These are phyloP conservation scores for Tuber calosporum DNA, from an alignment of 495 filamentous ascomycete species.

Conservation along the genomic window DNA sequence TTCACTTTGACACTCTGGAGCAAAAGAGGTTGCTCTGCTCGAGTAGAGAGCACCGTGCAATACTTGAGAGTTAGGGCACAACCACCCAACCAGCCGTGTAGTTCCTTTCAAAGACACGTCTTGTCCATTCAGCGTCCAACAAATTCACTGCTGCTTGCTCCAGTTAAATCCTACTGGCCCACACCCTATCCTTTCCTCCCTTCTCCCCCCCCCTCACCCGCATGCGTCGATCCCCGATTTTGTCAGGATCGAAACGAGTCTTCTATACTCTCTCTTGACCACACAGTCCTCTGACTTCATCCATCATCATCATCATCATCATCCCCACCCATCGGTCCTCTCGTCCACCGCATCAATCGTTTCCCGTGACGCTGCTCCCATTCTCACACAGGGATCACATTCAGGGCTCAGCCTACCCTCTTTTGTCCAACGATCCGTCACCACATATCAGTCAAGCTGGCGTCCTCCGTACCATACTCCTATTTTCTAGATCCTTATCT, in stretches of 20 bases:
- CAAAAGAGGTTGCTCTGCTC: background rate
- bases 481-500: slow-evolving; percentile 28
- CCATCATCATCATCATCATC: background rate
- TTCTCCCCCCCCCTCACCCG: background rate
- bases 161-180: background rate
- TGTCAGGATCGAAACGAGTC: background rate
- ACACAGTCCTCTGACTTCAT: background rate
- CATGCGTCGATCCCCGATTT: background rate
- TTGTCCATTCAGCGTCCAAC: background rate
- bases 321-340: background rate
- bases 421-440: background rate
- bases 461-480: slow-evolving; percentile 26
- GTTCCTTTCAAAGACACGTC: background rate
- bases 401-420: background rate
- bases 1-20: background rate
- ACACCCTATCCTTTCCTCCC: background rate
- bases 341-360: background rate
- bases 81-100: background rate
- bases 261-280: background rate
- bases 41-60: background rate
- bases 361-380: background rate
- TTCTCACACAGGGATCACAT: background rate
- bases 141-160: background rate
- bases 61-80: background rate
- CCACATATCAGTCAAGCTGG: slow-evolving; percentile 28